phyloP scores from a whole-genome alignment of 1,284 basidiomycete genomes.

The Rhodofomes roseus region DNA sequence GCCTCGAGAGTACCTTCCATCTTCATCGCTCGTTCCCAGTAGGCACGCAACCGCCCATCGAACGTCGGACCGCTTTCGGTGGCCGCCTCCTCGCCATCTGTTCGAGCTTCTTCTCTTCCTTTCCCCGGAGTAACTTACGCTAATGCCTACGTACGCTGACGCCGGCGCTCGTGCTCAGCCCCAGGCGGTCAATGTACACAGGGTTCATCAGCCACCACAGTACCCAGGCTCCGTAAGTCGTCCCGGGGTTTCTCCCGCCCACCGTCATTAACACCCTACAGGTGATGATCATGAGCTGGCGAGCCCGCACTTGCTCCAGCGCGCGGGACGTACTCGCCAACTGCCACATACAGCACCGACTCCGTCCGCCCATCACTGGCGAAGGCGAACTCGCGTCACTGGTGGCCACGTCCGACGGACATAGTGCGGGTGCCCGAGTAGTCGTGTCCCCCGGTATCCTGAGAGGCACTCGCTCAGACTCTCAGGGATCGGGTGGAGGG shows the following conservation, averaged over 20 bases:
- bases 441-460: not conserved
- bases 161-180: not conserved
- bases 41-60: not conserved
- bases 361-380: not conserved
- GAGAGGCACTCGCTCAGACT: not conserved
- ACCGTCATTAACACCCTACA: not conserved
- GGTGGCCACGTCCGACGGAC: not conserved
- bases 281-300: not conserved
- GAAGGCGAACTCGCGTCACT: not conserved
- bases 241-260: not conserved
- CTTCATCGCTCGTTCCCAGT: not conserved
- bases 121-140: not conserved
- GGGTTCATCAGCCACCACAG: not conserved
- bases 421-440: not conserved
- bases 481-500: not conserved
- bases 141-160: not conserved
- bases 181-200: not conserved
- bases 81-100: no score
- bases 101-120: not conserved
- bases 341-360: not conserved
- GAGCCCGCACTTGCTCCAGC: not conserved
- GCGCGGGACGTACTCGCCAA: not conserved
- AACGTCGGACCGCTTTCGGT: not conserved
- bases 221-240: not conserved
- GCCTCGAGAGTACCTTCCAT: not conserved